Evolutionary conservation across 202 grass and related monocot species (phyloP).

Genomic region (Dendrocalamus latiflorus): DNA sequence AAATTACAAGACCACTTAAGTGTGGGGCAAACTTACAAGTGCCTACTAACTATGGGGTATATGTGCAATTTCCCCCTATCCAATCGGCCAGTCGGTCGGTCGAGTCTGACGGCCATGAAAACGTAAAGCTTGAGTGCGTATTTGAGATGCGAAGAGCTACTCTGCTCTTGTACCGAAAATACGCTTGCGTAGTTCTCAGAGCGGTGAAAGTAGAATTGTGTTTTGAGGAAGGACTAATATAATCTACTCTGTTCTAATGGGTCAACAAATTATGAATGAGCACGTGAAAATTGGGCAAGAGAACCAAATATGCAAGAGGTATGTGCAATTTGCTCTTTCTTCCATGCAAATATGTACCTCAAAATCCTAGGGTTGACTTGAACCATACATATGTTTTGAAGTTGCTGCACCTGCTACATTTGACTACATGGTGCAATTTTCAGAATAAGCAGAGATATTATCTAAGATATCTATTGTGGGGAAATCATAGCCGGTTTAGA

Average conservation of each 20-base stretch:
- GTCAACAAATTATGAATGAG: not conserved
- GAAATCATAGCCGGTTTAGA: too few species aligned
- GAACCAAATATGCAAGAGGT: not conserved
- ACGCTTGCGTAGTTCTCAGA: not conserved
- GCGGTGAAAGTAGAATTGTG: not conserved
- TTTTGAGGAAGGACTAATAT: not conserved
- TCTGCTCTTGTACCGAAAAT: accelerated
- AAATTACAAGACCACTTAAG: too few species aligned
- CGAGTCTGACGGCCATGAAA: too few species aligned
- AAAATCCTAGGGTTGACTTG: not conserved
- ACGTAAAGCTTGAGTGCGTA: too few species aligned
- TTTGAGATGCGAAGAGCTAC: not conserved
- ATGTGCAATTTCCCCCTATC: too few species aligned
- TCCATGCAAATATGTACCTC: not conserved
- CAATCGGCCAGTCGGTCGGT: not conserved
- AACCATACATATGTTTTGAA: not conserved
- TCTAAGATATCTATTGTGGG: too few species aligned
- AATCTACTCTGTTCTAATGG: not conserved
- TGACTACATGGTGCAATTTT: too few species aligned
- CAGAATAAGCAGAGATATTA: too few species aligned
- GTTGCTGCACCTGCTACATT: not conserved
- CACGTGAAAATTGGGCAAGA: not conserved
- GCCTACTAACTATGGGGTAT: too few species aligned
- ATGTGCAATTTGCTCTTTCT: not conserved
- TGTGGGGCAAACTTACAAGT: too few species aligned